These are phyloP conservation scores for Corrigiola litoralis DNA, from an alignment of 179 eudicot genomes.

Conservation along the genomic window DNA sequence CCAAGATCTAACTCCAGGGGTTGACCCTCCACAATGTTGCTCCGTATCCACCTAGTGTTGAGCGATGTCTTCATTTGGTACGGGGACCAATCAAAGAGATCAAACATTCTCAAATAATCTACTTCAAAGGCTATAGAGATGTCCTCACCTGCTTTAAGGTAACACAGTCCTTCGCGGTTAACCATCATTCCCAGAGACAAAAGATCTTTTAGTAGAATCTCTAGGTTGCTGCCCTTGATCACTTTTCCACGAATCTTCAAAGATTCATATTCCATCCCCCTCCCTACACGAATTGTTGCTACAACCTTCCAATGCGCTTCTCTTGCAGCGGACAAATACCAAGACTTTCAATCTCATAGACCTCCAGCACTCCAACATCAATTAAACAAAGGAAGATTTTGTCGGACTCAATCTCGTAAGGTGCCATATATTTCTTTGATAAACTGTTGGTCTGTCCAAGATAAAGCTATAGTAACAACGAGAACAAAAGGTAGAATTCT, in stretches of 20 bases:
- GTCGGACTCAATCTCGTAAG: neutral
- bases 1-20: neutral
- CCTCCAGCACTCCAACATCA: neutral
- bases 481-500: too few species aligned
- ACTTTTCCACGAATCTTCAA: neutral
- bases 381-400: neutral
- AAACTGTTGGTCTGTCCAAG: too few species aligned
- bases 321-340: neutral
- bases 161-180: neutral
- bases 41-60: neutral
- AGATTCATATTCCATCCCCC: neutral
- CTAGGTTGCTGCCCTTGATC: neutral
- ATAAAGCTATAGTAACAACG: too few species aligned
- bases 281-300: neutral
- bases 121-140: neutral
- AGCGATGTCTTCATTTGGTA: neutral
- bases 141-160: neutral
- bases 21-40: neutral
- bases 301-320: neutral
- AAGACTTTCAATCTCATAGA: neutral
- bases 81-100: neutral
- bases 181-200: neutral
- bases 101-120: neutral
- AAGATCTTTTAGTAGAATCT: neutral
- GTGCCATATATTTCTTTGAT: constrained; percentile 1